Conservation (phyloP, 164 flowering plant genomes). For the Vitis labrusca region DNA sequence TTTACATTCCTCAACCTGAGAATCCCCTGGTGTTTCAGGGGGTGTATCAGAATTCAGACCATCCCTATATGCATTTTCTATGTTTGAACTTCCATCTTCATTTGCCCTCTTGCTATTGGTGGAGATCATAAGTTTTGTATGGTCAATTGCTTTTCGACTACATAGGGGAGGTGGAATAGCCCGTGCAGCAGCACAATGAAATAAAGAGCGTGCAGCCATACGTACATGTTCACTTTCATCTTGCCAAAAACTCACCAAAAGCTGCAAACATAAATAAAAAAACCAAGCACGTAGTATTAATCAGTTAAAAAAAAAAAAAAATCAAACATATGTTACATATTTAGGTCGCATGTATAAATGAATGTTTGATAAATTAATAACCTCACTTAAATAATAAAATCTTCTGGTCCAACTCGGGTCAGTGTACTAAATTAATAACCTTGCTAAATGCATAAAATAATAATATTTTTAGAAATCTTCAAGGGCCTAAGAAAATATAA, state of each 20-base stretch:
- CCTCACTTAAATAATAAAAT: no score
- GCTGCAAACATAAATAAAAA: slow-evolving; percentile 44
- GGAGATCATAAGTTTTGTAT: slow-evolving; percentile 21
- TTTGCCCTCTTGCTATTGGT: slow-evolving; percentile 21
- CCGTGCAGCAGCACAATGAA: slow-evolving; percentile 97
- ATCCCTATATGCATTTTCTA: slow-evolving; percentile 21
- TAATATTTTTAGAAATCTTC: no score
- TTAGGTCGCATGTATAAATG: no score
- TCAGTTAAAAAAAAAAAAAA: neutral
- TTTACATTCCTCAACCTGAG: slow-evolving; percentile 47
- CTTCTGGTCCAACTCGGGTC: no score
- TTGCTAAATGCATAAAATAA: no score
- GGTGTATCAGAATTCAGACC: slow-evolving; percentile 14
- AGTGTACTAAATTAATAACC: no score
- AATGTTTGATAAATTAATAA: no score
- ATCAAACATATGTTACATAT: neutral
- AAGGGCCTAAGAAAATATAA: no score
- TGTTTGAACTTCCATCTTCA: slow-evolving; percentile 9
- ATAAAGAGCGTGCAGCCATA: slow-evolving; percentile 96
- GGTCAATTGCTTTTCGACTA: slow-evolving; percentile 36
- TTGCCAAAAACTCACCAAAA: slow-evolving; percentile 96
- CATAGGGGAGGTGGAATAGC: slow-evolving; percentile 81
- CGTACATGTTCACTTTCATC: slow-evolving; percentile 90
- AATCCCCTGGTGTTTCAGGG: slow-evolving; percentile 24
- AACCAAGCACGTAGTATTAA: neutral